A percentile compares a stretch with the other conserved stretches of the same genome.
Conservation (phyloP, 192 early-diverging fungal species). For the Helicostylum pulchrum region DNA sequence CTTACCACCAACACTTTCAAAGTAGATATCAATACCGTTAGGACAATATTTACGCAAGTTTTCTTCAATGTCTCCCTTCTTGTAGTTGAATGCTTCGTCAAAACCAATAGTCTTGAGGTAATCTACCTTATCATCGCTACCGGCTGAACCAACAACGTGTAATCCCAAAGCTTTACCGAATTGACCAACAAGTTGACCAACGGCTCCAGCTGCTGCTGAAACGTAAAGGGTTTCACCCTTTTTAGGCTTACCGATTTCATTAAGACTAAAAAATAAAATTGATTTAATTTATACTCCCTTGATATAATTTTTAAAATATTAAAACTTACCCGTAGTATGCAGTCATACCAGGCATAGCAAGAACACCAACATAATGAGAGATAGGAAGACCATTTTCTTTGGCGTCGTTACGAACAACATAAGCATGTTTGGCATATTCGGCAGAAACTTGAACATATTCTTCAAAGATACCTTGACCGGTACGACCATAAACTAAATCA, state of each 20-base stretch:
- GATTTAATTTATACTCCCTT: constrained; percentile 4
- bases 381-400: constrained; percentile 47
- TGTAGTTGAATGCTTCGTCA: constrained; percentile 92
- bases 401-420: constrained; percentile 37
- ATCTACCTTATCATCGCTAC: constrained; percentile 80
- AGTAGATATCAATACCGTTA: constrained; percentile 85
- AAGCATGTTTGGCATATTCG: constrained; percentile 22
- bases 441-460: constrained; percentile 47
- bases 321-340: constrained; percentile 53
- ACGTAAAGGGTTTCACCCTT: constrained; percentile 81
- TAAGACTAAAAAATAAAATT: constrained; percentile 34
- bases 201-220: constrained; percentile 71
- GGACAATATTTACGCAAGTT: constrained; percentile 64
- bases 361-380: constrained; percentile 56
- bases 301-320: background rate
- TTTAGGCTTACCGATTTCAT: constrained; percentile 68
- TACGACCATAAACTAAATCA: constrained; percentile 56
- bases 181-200: constrained; percentile 71
- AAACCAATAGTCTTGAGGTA: constrained; percentile 65
- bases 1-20: constrained; percentile 80
- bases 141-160: constrained; percentile 78
- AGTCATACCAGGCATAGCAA: constrained; percentile 82
- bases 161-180: constrained; percentile 73
- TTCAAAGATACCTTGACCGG: constrained; percentile 50
- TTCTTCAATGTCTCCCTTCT: constrained; percentile 52